Percentiles rank a stretch among this genome's conserved stretches.
phyloP scores from a whole-genome alignment of 108 stramenopile species.

The Cyclostephanos invisitatus region DNA sequence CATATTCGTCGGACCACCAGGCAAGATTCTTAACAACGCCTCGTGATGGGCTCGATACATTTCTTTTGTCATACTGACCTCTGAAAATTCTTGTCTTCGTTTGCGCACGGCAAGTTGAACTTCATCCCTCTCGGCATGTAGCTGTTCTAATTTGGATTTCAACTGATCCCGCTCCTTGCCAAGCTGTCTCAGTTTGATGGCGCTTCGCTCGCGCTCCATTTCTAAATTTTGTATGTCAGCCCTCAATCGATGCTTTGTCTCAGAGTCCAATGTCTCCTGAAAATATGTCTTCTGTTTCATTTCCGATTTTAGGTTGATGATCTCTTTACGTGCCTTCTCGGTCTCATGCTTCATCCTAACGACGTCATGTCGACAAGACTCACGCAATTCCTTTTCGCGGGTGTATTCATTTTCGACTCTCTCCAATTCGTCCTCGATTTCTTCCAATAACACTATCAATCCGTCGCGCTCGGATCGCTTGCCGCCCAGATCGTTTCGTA shows the following conservation, averaged over 20 bases:
- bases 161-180: slow-evolving; percentile 15
- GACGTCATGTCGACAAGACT: slow-evolving; percentile 18
- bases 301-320: slow-evolving; percentile 10
- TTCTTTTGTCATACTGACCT: slow-evolving; percentile 27
- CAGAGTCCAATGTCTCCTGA: slow-evolving; percentile 21
- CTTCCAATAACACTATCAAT: neutral
- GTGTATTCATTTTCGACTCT: slow-evolving; percentile 12
- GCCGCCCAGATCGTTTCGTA: slow-evolving; percentile 4
- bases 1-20: neutral
- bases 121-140: slow-evolving; percentile 10
- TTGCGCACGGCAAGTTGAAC: neutral
- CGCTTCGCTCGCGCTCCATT: slow-evolving; percentile 15
- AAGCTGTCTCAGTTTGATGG: slow-evolving; percentile 11
- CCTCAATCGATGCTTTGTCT: slow-evolving; percentile 20
- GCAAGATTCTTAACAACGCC: slow-evolving; percentile 14
- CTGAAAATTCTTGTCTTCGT: slow-evolving; percentile 7
- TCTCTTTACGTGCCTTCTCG: slow-evolving; percentile 11
- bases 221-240: slow-evolving; percentile 31
- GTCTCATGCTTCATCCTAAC: slow-evolving; percentile 5
- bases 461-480: slow-evolving; percentile 7
- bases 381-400: slow-evolving; percentile 13
- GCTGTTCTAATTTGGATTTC: slow-evolving; percentile 3
- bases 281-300: slow-evolving; percentile 20
- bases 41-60: slow-evolving; percentile 18
- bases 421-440: neutral